These are phyloP conservation scores for Pythium biforme DNA, from an alignment of 352 stramenopile genomes.

Conservation along the genomic window DNA sequence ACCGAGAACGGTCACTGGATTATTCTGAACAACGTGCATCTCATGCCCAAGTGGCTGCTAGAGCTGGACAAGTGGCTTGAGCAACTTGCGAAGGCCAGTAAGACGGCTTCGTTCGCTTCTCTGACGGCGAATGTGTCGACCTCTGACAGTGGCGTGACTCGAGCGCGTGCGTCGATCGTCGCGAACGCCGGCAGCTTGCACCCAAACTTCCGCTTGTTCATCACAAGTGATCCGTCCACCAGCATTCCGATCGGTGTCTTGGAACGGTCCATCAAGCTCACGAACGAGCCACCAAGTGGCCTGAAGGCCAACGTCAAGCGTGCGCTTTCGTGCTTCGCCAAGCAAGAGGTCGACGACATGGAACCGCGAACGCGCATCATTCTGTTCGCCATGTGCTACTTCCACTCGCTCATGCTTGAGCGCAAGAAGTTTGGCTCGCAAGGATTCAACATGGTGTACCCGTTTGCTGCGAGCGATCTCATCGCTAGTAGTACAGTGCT, in stretches of 20 bases:
- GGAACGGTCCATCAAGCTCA: conserved; percentile 89
- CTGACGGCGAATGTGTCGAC: conserved; percentile 26
- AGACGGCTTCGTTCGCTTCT: conserved; percentile 47
- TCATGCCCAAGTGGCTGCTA: conserved; percentile 94
- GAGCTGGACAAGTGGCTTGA: conserved; percentile 93
- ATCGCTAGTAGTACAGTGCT: conserved; percentile 81
- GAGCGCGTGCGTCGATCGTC: conserved; percentile 21
- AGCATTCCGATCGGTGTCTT: conserved; percentile 88
- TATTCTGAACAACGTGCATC: conserved; percentile 93
- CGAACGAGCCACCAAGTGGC: conserved; percentile 83
- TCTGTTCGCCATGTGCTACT: conserved; percentile 91
- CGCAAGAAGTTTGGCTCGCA: conserved; percentile 90
- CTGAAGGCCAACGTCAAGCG: conserved; percentile 90
- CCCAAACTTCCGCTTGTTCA: conserved; percentile 84
- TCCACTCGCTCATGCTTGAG: conserved; percentile 92
- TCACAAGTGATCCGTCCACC: conserved; percentile 85
- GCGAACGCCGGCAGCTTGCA: conserved; percentile 45
- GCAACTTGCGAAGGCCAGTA: conserved; percentile 58
- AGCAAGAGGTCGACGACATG: conserved; percentile 78
- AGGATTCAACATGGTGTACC: conserved; percentile 91
- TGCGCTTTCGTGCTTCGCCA: conserved; percentile 75
- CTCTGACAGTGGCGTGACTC: background rate
- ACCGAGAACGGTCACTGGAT: conserved; percentile 94
- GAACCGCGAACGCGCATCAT: conserved; percentile 85
- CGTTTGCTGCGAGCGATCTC: conserved; percentile 87